Evolutionary conservation across 176 grass and related monocot species (phyloP).

Genomic region (Triticum dicoccoides): DNA sequence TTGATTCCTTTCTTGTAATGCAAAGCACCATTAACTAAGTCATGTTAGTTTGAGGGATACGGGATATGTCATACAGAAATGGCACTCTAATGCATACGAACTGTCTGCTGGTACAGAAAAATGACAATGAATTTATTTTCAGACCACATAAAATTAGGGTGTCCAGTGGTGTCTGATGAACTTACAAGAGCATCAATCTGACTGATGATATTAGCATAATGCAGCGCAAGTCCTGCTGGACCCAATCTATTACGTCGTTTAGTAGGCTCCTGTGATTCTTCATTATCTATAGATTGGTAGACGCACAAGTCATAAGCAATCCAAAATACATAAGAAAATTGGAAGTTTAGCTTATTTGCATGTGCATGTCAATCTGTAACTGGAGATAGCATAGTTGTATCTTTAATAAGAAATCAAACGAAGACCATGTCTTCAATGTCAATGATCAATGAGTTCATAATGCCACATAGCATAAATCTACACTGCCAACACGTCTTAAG

Average conservation of each 20-base stretch:
- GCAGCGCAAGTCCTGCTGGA: conserved; percentile 87
- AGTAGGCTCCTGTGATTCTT: conserved; percentile 52
- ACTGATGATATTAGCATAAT: conserved; percentile 99
- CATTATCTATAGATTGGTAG: conserved; percentile 67
- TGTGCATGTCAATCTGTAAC: conserved; percentile 18
- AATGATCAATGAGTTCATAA: background rate
- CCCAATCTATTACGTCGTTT: conserved; percentile 78
- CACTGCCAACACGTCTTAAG: background rate
- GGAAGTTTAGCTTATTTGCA: background rate
- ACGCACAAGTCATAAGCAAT: conserved; percentile 24
- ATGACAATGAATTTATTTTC: background rate
- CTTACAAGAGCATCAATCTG: conserved; percentile 94
- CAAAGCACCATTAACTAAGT: conserved; percentile 11
- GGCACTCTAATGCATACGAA: background rate
- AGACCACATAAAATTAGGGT: conserved; percentile 5
- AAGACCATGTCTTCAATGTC: background rate
- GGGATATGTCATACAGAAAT: background rate
- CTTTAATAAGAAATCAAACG: conserved; percentile 6
- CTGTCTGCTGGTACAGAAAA: conserved; percentile 5
- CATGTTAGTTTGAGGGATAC: background rate
- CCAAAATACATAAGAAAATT: conserved; percentile 16
- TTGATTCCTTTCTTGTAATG: background rate
- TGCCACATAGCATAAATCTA: conserved; percentile 2
- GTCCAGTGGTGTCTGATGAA: conserved; percentile 15
- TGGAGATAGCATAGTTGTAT: conserved; percentile 3